Evolutionary conservation across 2,329 filamentous ascomycete species (phyloP), one percentile per base, ranked within the genome.

Genomic region (Westerdykella aurantiaca): DNA sequence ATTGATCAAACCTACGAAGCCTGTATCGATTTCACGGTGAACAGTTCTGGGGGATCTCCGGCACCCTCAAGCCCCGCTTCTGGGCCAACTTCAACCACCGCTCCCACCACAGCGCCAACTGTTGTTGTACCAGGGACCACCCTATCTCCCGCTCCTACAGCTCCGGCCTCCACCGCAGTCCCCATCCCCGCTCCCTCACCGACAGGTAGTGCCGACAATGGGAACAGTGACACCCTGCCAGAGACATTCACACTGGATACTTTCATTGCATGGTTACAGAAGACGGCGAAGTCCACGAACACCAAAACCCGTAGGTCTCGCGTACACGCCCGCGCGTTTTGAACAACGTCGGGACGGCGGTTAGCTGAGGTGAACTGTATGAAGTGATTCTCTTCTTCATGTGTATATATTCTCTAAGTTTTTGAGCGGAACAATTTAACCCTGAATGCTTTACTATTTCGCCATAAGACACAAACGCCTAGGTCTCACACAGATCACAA

Each of bases 1-100:
- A 74, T 78, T 48, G 56, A 76, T 45, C 80, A 83, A 71, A 82
- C 79, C 10, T 83, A 83, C 58, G 76, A 81, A 68, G 73, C 74
- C 39, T 83, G 80, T 64, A 68, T 82, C 41, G 80, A 83, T 56
- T 82, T 84, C 57, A 71, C 63, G 34, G 63, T 74, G 45, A 60
- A 60, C 39, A 67, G 61, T 35, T 56, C 57, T 48, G 59, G 61
- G 9, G 25, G 25, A 29, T 5, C 41, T 58, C 59, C 14, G 53
- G 53, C 38, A 29, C 25, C 25, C 25, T 55, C 53, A 10, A 41
- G 39, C 40, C 37, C 39, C 29, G 41, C 40, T 29, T 50, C 46
- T 37, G 41, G 29, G 18, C 17, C 49, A 12, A 42, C 54, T 33
- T 17, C 57, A 10, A 37, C 39, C 11, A 35, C 56, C 10, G 9